A percentile compares a stretch with the other conserved stretches of the same genome.
Conservation (phyloP, 2,329 filamentous ascomycete genomes). For the Dendryphion nanum region DNA sequence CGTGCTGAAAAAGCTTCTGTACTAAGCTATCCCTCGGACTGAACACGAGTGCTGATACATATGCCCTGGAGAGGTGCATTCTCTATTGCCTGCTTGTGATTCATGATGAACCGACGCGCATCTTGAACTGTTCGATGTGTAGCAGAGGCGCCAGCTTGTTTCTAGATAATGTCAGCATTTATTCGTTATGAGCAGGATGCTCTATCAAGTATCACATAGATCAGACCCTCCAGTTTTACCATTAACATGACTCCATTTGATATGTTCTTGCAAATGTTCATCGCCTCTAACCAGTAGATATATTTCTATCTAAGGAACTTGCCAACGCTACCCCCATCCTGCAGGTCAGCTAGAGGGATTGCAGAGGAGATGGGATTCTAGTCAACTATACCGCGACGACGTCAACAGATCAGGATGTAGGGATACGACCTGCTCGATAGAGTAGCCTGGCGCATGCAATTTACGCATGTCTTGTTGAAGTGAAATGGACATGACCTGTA, state of each 20-base stretch:
- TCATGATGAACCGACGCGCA: neutral
- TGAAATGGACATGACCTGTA: conserved; percentile 19
- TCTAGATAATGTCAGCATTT: too few species aligned
- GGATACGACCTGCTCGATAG: conserved; percentile 14
- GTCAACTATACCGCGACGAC: conserved; percentile 23
- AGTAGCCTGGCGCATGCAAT: conserved; percentile 11
- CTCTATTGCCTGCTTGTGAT: neutral
- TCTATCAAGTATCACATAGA: conserved; percentile 3
- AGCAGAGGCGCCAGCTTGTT: neutral
- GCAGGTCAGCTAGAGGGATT: too few species aligned
- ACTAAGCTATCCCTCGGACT: neutral
- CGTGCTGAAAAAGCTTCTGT: neutral
- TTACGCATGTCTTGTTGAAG: conserved; percentile 24
- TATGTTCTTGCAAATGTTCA: neutral
- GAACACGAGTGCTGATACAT: neutral
- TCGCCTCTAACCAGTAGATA: neutral
- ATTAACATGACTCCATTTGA: neutral
- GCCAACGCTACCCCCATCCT: neutral
- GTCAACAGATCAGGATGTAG: conserved; percentile 21
- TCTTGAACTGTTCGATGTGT: neutral
- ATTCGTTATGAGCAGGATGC: conserved; percentile 11
- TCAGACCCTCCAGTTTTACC: neutral
- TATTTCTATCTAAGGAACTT: neutral
- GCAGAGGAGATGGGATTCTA: too few species aligned
- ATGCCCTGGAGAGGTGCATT: neutral